Conservation (phyloP, 2,329 filamentous ascomycete genomes). For the Aspergillus alliaceus region DNA sequence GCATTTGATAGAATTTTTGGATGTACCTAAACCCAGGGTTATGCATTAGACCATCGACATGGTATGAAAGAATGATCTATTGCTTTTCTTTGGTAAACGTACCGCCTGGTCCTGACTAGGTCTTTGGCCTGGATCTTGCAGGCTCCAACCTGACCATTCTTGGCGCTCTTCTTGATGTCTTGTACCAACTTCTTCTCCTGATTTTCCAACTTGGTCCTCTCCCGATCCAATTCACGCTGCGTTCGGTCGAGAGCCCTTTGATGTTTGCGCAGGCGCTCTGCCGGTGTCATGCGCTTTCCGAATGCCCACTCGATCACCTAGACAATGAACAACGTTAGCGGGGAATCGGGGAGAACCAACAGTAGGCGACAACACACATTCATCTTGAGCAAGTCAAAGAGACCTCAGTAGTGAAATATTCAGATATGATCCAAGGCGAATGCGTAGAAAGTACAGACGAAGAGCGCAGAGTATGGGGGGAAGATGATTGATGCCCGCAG, state of each 20-base stretch:
- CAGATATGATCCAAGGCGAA: neutral
- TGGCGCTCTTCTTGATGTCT: conserved; percentile 97
- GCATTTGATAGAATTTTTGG: conserved; percentile 98
- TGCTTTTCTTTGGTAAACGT: conserved; percentile 21
- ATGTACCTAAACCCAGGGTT: conserved; percentile 65
- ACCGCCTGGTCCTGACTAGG: conserved; percentile 84
- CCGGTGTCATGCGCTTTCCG: conserved; percentile 97
- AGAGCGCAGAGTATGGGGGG: neutral
- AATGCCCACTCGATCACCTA: conserved; percentile 99
- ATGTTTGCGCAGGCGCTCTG: conserved; percentile 66
- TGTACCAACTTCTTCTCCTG: conserved; percentile 96
- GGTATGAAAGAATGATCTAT: neutral
- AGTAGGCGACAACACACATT: conserved; percentile 10
- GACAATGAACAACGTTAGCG: conserved; percentile 8
- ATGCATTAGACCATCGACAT: neutral
- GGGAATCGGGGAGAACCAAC: conserved; percentile 2
- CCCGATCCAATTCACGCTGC: conserved; percentile 91
- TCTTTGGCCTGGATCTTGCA: conserved; percentile 99
- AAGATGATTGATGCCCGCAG: neutral
- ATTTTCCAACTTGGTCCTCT: conserved; percentile 93
- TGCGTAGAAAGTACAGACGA: neutral
- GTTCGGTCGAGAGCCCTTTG: conserved; percentile 97
- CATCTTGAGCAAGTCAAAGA: conserved; percentile 5
- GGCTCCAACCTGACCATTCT: conserved; percentile 97
- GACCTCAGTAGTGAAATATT: neutral